These are phyloP conservation scores for Colletotrichum sp. DNA, from an alignment of 2,329 filamentous ascomycete species.

Conservation along the genomic window DNA sequence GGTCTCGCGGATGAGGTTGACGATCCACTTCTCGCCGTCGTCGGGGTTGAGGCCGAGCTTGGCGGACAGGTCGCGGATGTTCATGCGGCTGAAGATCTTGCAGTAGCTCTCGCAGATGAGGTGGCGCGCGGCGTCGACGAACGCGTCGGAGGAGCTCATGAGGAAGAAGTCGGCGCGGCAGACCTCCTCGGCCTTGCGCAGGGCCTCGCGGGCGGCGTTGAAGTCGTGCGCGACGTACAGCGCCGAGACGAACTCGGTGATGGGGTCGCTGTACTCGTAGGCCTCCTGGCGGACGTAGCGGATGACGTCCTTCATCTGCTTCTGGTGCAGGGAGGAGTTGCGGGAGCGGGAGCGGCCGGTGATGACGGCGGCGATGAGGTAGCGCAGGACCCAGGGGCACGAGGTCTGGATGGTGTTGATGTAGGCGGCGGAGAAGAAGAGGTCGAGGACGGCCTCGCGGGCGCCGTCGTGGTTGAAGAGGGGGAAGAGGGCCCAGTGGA, in stretches of 20 bases:
- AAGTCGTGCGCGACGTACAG: conserved; percentile 89
- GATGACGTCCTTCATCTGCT: conserved; percentile 97
- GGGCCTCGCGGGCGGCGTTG: conserved; percentile 90
- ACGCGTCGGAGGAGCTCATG: conserved; percentile 79
- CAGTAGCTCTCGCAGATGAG: conserved; percentile 99
- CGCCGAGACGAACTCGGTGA: conserved; percentile 95
- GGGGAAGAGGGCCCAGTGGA: conserved; percentile 98
- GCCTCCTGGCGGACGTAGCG: conserved; percentile 95
- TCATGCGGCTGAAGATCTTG: conserved; percentile 99
- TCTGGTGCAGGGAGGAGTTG: conserved; percentile 90
- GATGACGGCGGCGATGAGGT: conserved; percentile 92
- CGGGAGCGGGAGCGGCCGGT: conserved; percentile 84
- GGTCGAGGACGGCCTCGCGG: conserved; percentile 88
- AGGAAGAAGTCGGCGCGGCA: conserved; percentile 96
- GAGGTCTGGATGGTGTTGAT: conserved; percentile 99
- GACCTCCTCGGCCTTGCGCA: conserved; percentile 87
- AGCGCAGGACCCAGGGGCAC: conserved; percentile 95
- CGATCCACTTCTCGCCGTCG: conserved; percentile 99
- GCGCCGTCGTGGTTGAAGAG: conserved; percentile 97
- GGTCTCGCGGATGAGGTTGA: conserved; percentile 98
- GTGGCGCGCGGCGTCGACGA: conserved; percentile 93
- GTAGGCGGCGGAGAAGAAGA: conserved; percentile 96
- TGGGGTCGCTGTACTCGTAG: conserved; percentile 96
- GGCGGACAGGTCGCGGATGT: conserved; percentile 94
- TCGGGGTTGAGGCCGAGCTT: conserved; percentile 91